Evolutionary conservation across 208 protist species (phyloP).

Genomic region (Wallacemonas collosoma): DNA sequence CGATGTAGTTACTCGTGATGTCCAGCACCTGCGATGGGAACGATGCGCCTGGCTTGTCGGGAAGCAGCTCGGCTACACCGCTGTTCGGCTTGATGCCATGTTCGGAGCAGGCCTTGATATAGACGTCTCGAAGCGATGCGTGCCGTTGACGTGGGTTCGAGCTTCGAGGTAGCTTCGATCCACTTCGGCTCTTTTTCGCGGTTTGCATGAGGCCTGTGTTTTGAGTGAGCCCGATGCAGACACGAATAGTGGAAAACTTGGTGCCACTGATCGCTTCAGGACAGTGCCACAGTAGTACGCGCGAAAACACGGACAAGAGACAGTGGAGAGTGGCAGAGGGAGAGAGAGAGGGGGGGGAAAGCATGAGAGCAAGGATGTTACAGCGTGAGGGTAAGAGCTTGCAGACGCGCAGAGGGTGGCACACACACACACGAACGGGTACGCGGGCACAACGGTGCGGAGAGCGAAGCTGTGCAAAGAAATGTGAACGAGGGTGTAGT

Average conservation of each 20-base stretch:
- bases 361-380: conserved; percentile 20
- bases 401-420: too few relatives aligned
- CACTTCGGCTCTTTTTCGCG: conserved; percentile 20
- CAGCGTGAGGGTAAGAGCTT: conserved; percentile 1
- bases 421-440: too few relatives aligned
- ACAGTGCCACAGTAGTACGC: too few relatives aligned
- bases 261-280: too few relatives aligned
- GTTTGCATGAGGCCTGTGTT: conserved; percentile 4
- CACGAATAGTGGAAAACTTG: too few relatives aligned
- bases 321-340: not conserved
- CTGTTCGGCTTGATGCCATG: conserved; percentile 75
- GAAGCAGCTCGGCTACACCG: conserved; percentile 57
- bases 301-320: too few relatives aligned
- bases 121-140: conserved; percentile 72
- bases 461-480: too few relatives aligned
- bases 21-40: conserved; percentile 57
- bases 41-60: conserved; percentile 37
- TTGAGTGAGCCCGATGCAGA: not conserved
- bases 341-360: conserved; percentile 17
- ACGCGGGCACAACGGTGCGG: too few relatives aligned
- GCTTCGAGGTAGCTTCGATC: conserved; percentile 17
- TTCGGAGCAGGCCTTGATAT: conserved; percentile 77
- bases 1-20: conserved; percentile 87
- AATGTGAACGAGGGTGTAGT: too few relatives aligned
- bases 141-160: conserved; percentile 20